phyloP scores from a whole-genome alignment of 495 filamentous ascomycete genomes.

The Viridothelium virens region DNA sequence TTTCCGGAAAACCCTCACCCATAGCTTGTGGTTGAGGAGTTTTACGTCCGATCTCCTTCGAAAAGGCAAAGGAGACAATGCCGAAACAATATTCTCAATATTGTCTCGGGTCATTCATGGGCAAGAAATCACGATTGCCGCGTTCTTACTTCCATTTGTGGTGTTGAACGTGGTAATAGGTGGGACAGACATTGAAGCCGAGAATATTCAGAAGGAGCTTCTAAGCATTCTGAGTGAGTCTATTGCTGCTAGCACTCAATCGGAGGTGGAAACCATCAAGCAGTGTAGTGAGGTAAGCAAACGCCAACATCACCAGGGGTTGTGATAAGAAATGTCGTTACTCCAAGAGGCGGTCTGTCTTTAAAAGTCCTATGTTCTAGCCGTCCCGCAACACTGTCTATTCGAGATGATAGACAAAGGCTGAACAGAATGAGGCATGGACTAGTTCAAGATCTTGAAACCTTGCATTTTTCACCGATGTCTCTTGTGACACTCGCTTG shows the following conservation, averaged over 20 bases:
- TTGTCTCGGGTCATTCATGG: conserved; percentile 71
- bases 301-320: conserved; percentile 16
- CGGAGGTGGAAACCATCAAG: conserved; percentile 60
- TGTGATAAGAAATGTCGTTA: too few relatives aligned
- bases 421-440: too few relatives aligned
- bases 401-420: too few relatives aligned
- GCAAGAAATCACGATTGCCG: conserved; percentile 73
- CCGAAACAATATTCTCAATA: conserved; percentile 65
- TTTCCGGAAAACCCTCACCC: conserved; percentile 55
- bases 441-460: too few relatives aligned
- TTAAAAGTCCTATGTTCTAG: too few relatives aligned
- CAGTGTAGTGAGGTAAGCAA: conserved; percentile 68
- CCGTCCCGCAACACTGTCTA: too few relatives aligned
- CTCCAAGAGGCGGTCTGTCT: too few relatives aligned
- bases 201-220: conserved; percentile 65
- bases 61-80: conserved; percentile 60
- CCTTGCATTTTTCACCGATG: too few relatives aligned
- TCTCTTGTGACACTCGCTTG: too few relatives aligned
- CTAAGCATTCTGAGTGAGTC: conserved; percentile 56
- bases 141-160: conserved; percentile 79
- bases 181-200: conserved; percentile 54
- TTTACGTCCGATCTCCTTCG: conserved; percentile 77
- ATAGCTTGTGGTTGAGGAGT: conserved; percentile 69
- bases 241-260: conserved; percentile 45
- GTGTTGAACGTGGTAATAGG: conserved; percentile 70